A percentile compares a stretch with the other conserved stretches of the same genome.
These are phyloP conservation scores for Amoebophrya sp. DNA, from an alignment of 169 alveolate species.

Conservation along the genomic window DNA sequence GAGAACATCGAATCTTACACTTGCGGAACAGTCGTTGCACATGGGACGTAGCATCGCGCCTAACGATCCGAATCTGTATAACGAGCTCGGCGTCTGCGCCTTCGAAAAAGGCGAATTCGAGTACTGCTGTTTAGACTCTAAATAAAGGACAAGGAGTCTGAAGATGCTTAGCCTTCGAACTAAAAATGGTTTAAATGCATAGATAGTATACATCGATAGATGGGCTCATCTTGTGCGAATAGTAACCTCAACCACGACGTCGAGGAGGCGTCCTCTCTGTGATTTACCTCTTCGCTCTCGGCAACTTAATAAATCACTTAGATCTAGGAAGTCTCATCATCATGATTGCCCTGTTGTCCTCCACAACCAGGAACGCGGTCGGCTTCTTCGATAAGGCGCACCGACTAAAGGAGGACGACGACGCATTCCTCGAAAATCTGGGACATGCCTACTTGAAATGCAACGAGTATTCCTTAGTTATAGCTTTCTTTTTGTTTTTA, in stretches of 20 bases:
- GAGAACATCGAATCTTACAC: neutral
- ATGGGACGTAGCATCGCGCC: neutral
- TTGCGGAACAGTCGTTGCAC: neutral
- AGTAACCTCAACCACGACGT: no score
- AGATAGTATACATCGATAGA: neutral
- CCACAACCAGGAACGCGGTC: no score
- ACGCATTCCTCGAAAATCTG: neutral
- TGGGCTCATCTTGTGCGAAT: neutral
- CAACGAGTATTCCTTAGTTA: neutral
- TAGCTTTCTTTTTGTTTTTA: neutral
- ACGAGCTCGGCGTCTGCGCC: slow-evolving; percentile 11
- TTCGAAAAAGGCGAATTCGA: neutral
- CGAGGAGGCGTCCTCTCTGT: no score
- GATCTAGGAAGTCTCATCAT: no score
- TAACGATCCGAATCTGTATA: neutral
- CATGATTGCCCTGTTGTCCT: no score
- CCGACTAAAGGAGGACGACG: no score
- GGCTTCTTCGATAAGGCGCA: no score
- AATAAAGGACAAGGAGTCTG: neutral
- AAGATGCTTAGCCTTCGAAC: neutral
- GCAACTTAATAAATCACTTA: no score
- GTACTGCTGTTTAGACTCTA: neutral
- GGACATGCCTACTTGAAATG: neutral
- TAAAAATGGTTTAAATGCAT: neutral
- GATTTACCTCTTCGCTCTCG: neutral